Evolutionary conservation across 2,329 filamentous ascomycete species (phyloP).

Genomic region (Alternaria solani): DNA sequence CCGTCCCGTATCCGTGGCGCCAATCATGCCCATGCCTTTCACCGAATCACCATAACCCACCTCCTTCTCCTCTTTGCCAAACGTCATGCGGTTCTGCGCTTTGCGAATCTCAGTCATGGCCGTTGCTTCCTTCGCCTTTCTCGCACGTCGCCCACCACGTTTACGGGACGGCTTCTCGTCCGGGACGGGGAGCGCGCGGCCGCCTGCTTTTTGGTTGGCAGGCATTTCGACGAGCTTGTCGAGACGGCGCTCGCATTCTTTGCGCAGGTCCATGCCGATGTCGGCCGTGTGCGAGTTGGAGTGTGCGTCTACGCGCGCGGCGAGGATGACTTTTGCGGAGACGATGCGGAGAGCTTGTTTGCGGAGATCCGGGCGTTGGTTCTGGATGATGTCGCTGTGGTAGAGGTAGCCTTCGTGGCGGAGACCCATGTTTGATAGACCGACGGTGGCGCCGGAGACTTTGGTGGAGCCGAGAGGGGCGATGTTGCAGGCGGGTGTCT

Average conservation of each 20-base stretch:
- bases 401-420: slow-evolving; percentile 94
- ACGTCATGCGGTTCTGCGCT: slow-evolving; percentile 94
- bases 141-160: slow-evolving; percentile 84
- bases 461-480: slow-evolving; percentile 91
- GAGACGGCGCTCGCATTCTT: slow-evolving; percentile 82
- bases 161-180: slow-evolving; percentile 96
- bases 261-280: slow-evolving; percentile 80
- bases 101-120: slow-evolving; percentile 97
- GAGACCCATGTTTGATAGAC: slow-evolving; percentile 84
- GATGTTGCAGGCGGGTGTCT: slow-evolving; percentile 92
- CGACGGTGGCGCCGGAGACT: slow-evolving; percentile 79
- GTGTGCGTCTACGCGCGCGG: slow-evolving; percentile 86
- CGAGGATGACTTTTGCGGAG: slow-evolving; percentile 90
- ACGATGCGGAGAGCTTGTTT: slow-evolving; percentile 95
- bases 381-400: slow-evolving; percentile 86
- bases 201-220: slow-evolving; percentile 85
- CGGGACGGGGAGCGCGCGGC: background rate
- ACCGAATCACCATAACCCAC: slow-evolving; percentile 91
- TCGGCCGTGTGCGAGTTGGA: slow-evolving; percentile 83
- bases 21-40: slow-evolving; percentile 93
- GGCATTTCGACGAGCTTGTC: slow-evolving; percentile 94
- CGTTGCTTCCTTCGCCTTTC: slow-evolving; percentile 95
- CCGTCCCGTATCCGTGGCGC: slow-evolving; percentile 84
- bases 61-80: slow-evolving; percentile 94
- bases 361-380: slow-evolving; percentile 85